These are phyloP conservation scores for Wickerhamomyces ciferrii DNA, from an alignment of 805 yeast genomes.

Conservation along the genomic window DNA sequence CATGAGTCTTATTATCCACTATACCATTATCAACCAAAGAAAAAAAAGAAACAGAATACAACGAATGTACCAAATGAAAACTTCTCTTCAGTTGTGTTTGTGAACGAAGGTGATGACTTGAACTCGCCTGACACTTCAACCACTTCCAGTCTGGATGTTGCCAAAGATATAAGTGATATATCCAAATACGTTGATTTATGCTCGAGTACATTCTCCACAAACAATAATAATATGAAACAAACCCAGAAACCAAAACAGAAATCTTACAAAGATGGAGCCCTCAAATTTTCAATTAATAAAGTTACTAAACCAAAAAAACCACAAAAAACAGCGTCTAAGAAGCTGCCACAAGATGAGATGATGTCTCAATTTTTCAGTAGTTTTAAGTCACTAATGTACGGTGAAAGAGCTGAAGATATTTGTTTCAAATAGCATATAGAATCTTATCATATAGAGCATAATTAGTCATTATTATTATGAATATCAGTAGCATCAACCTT, in stretches of 20 bases:
- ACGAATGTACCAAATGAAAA: not conserved
- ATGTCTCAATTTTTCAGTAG: not conserved
- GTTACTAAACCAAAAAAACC: not conserved
- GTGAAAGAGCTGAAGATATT: not conserved
- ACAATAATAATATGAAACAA: not conserved
- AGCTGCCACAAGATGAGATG: not conserved
- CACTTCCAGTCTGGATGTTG: not conserved
- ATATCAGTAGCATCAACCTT: too few relatives aligned
- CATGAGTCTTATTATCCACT: not conserved
- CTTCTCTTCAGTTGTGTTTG: not conserved
- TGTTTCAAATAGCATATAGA: not conserved
- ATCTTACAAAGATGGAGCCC: not conserved
- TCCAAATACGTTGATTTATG: not conserved
- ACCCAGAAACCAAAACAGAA: not conserved
- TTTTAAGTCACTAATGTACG: not conserved
- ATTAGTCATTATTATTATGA: too few relatives aligned
- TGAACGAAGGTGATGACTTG: not conserved
- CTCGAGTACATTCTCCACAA: not conserved
- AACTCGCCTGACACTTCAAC: not conserved
- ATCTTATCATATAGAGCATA: too few relatives aligned
- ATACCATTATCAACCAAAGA: not conserved
- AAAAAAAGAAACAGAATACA: not conserved
- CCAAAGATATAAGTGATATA: not conserved
- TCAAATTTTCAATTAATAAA: not conserved
- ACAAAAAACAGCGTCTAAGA: not conserved